Conservation (phyloP, 225 moss, liverwort and hornwort species). For the Asterella californica region DNA sequence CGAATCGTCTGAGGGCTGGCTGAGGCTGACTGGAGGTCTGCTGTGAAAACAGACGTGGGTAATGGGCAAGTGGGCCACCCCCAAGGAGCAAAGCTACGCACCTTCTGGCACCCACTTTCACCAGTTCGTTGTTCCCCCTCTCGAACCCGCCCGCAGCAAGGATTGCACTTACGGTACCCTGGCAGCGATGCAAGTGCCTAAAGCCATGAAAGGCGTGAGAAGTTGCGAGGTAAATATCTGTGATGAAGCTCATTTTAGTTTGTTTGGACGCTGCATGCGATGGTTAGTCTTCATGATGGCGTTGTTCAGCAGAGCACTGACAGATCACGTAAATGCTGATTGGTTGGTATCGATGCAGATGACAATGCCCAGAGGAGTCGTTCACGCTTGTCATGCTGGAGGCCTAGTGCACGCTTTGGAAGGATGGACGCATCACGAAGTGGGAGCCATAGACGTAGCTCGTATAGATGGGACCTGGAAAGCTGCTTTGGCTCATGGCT, state of each 20-base stretch:
- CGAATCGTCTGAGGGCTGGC: not conserved
- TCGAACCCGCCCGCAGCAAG: constrained; percentile 58
- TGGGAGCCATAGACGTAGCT: constrained; percentile 39
- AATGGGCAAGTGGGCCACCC: constrained; percentile 74
- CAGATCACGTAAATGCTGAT: not conserved
- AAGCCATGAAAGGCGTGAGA: constrained; percentile 73
- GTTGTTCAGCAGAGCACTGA: not conserved
- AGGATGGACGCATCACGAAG: constrained; percentile 48
- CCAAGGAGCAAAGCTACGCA: constrained; percentile 66
- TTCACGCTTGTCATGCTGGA: constrained; percentile 48
- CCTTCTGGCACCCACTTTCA: constrained; percentile 74
- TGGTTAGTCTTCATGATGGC: no score
- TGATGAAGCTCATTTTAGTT: no score
- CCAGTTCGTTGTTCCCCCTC: constrained; percentile 84
- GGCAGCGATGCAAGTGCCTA: constrained; percentile 79
- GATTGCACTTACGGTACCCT: constrained; percentile 89
- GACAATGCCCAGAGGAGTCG: constrained; percentile 43
- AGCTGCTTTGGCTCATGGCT: constrained; percentile 40
- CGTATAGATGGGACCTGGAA: constrained; percentile 41
- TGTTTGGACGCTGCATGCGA: no score
- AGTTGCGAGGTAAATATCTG: constrained; percentile 62
- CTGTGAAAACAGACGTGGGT: constrained; percentile 55
- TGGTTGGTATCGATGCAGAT: constrained; percentile 30
- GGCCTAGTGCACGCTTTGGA: constrained; percentile 41
- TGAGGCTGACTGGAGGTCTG: not conserved